phyloP scores from a whole-genome alignment of 495 filamentous ascomycete species.

The Lepidopterella palustris region DNA sequence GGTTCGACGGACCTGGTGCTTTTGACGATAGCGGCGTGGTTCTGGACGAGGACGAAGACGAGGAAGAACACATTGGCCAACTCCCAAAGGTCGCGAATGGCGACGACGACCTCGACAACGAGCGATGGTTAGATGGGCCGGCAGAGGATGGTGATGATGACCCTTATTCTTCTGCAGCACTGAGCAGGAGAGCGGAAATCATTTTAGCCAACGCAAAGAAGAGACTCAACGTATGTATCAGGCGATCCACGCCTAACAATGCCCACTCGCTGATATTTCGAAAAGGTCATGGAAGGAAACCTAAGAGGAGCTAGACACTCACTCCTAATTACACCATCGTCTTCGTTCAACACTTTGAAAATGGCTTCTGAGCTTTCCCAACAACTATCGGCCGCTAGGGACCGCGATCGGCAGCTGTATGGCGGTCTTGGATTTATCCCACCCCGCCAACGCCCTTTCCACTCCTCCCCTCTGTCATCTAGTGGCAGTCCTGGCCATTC shows the following conservation, averaged over 20 bases:
- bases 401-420: conserved; percentile 21
- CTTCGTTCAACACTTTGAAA: conserved; percentile 19
- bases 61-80: conserved; percentile 17
- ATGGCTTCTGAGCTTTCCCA: conserved; percentile 21
- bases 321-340: conserved; percentile 35
- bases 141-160: conserved; percentile 35
- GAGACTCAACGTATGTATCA: conserved; percentile 65
- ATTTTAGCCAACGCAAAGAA: conserved; percentile 89
- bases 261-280: conserved; percentile 6
- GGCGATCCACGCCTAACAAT: not conserved
- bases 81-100: conserved; percentile 11
- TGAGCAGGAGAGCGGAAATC: conserved; percentile 77
- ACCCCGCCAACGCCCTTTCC: conserved; percentile 8
- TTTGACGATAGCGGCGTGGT: conserved; percentile 27
- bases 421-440: conserved; percentile 21
- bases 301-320: conserved; percentile 71
- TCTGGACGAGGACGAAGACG: conserved; percentile 21
- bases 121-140: conserved; percentile 26
- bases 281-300: conserved; percentile 86
- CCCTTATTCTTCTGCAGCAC: conserved; percentile 60
- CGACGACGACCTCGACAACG: conserved; percentile 28
- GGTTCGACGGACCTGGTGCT: conserved; percentile 18
- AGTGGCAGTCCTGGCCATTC: conserved; percentile 28
- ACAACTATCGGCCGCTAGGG: conserved; percentile 19
- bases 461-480: conserved; percentile 23